phyloP scores from a whole-genome alignment of 306 rosid genomes.

The Bauhinia variegata region DNA sequence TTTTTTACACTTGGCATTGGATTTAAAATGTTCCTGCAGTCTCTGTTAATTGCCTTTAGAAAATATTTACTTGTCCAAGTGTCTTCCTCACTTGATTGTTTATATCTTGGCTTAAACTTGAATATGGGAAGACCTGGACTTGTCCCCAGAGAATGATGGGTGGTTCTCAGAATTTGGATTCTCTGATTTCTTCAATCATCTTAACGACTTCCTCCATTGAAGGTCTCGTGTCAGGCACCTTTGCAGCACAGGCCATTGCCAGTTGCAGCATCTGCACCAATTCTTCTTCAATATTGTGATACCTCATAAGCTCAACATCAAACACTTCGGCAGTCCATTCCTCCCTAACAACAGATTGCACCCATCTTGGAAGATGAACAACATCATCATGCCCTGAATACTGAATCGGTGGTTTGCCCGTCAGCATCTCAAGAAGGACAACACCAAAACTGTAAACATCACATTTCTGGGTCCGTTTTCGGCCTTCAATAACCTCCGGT shows the following conservation, averaged over 20 bases:
- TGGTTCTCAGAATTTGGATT: conserved; percentile 49
- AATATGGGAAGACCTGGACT: conserved; percentile 14
- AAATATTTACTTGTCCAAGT: background rate
- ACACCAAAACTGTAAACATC: conserved; percentile 88
- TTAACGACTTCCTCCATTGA: conserved; percentile 78
- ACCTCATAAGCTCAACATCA: conserved; percentile 80
- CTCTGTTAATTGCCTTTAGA: background rate
- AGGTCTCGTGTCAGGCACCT: conserved; percentile 74
- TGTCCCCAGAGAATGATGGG: conserved; percentile 51
- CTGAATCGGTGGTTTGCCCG: conserved; percentile 77
- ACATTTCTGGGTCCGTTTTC: conserved; percentile 66
- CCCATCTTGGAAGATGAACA: conserved; percentile 92
- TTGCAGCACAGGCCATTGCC: conserved; percentile 90
- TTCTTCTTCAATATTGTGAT: conserved; percentile 82
- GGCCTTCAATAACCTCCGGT: conserved; percentile 68
- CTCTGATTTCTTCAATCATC: conserved; percentile 71
- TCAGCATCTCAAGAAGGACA: conserved; percentile 86
- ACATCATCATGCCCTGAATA: conserved; percentile 71
- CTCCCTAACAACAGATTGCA: conserved; percentile 81
- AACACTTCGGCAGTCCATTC: conserved; percentile 98
- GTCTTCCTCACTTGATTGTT: background rate
- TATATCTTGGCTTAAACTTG: background rate
- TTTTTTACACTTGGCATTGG: background rate
- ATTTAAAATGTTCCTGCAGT: conserved; percentile 13
- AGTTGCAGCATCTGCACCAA: conserved; percentile 92